Conservation (phyloP, 2,329 filamentous ascomycete species). For the Sodiomyces alkalinus region DNA sequence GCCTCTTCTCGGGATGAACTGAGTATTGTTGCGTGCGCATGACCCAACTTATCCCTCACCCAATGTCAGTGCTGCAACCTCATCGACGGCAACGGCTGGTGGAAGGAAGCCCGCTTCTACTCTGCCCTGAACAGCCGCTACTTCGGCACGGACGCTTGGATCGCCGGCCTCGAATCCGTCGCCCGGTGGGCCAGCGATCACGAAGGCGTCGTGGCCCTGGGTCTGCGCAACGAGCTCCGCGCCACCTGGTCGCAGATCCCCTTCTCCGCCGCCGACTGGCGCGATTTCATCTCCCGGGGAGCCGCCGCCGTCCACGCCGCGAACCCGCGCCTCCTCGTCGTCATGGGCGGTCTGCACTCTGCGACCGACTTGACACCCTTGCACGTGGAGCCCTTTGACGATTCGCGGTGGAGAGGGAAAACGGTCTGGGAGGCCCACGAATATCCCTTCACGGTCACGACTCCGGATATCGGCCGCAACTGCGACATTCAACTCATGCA, state of each 20-base stretch:
- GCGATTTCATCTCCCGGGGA: slow-evolving; percentile 25
- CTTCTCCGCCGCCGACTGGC: slow-evolving; percentile 1
- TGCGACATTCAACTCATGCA: slow-evolving; percentile 26
- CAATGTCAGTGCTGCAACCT: slow-evolving; percentile 30
- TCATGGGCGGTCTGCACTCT: slow-evolving; percentile 38
- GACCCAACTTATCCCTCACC: no score
- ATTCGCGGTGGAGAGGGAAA: slow-evolving; percentile 29
- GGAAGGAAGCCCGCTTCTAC: slow-evolving; percentile 31
- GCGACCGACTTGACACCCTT: slow-evolving; percentile 29
- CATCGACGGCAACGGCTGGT: slow-evolving; percentile 45
- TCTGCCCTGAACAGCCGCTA: no score
- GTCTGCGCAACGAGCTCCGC: slow-evolving; percentile 43
- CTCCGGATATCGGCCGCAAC: slow-evolving; percentile 21
- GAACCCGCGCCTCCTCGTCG: slow-evolving; percentile 34
- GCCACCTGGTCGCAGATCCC: no score
- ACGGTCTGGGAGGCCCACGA: slow-evolving; percentile 46
- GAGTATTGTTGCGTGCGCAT: no score
- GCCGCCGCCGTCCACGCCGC: slow-evolving; percentile 32
- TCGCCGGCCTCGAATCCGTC: slow-evolving; percentile 20
- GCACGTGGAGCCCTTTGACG: no score
- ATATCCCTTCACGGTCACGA: slow-evolving; percentile 38
- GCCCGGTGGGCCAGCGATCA: slow-evolving; percentile 19
- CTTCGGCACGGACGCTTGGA: slow-evolving; percentile 33
- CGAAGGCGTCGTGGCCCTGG: slow-evolving; percentile 40
- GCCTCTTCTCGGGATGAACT: no score